These are phyloP conservation scores for Achaetomiella virescens DNA, from an alignment of 495 filamentous ascomycete species.

Conservation along the genomic window DNA sequence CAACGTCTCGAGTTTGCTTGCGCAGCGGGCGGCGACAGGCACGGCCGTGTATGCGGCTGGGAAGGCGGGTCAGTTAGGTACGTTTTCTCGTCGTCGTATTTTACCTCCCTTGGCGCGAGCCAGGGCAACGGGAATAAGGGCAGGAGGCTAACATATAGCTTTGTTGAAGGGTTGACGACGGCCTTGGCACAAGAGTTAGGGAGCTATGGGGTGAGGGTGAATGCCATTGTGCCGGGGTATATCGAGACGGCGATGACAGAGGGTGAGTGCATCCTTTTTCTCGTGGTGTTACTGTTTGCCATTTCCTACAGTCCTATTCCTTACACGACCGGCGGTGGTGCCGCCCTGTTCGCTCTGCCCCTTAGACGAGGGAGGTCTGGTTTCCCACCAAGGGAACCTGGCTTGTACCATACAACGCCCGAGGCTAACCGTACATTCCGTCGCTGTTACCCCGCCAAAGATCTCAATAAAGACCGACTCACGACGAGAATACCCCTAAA, in stretches of 20 bases:
- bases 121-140: no score
- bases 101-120: no score
- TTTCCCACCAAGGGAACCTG: no score
- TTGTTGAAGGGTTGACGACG: constrained; percentile 54
- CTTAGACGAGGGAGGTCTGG: no score
- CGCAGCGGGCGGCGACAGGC: constrained; percentile 54
- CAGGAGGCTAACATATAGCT: no score
- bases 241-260: constrained; percentile 72
- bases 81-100: neutral
- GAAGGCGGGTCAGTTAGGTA: constrained; percentile 72
- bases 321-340: neutral
- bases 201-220: constrained; percentile 56
- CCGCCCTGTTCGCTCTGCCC: no score
- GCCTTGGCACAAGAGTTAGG: constrained; percentile 62
- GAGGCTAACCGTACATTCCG: constrained; percentile 3
- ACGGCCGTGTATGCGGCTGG: constrained; percentile 69
- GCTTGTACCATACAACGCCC: neutral
- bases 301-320: neutral
- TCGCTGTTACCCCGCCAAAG: neutral
- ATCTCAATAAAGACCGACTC: constrained; percentile 20
- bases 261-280: constrained; percentile 39
- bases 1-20: constrained; percentile 72
- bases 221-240: constrained; percentile 79
- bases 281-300: neutral
- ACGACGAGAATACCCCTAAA: constrained; percentile 51